phyloP scores from a whole-genome alignment of 1,284 basidiomycete genomes.

The Microbotryum saponariae region DNA sequence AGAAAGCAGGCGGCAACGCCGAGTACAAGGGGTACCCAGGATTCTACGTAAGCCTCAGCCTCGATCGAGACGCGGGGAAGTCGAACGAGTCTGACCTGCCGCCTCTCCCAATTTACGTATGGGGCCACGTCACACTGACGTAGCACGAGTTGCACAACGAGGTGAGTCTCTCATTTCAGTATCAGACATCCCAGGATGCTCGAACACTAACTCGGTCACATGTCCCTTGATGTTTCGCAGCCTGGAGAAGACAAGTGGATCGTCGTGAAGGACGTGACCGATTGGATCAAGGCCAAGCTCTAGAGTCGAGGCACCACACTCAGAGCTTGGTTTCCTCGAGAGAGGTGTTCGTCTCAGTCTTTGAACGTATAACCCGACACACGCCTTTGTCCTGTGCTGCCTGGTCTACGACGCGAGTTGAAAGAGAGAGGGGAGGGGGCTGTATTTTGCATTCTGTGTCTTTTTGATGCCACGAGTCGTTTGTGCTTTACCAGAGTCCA shows the following conservation, averaged over 20 bases:
- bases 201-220: too few species aligned
- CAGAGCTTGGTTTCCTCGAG: too few species aligned
- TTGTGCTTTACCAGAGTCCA: too few species aligned
- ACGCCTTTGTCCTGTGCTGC: too few species aligned
- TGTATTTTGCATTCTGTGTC: too few species aligned
- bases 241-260: conserved; percentile 25
- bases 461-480: too few species aligned
- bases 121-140: neutral
- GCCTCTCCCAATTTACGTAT: neutral
- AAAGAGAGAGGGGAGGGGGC: too few species aligned
- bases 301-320: neutral
- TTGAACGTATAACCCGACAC: too few species aligned
- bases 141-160: conserved; percentile 35
- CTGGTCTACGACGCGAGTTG: too few species aligned
- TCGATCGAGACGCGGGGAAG: neutral
- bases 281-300: conserved; percentile 25
- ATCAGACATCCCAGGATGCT: neutral
- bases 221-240: neutral
- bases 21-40: conserved; percentile 1
- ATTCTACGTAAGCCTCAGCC: conserved; percentile 8
- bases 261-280: conserved; percentile 16
- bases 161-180: conserved; percentile 2
- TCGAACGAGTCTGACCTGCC: too few species aligned
- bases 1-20: conserved; percentile 9
- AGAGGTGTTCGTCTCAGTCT: too few species aligned